Base-by-base conservation (phyloP, 2,329 filamentous ascomycete genomes). In the Rasamsonia emersonii region DNA sequence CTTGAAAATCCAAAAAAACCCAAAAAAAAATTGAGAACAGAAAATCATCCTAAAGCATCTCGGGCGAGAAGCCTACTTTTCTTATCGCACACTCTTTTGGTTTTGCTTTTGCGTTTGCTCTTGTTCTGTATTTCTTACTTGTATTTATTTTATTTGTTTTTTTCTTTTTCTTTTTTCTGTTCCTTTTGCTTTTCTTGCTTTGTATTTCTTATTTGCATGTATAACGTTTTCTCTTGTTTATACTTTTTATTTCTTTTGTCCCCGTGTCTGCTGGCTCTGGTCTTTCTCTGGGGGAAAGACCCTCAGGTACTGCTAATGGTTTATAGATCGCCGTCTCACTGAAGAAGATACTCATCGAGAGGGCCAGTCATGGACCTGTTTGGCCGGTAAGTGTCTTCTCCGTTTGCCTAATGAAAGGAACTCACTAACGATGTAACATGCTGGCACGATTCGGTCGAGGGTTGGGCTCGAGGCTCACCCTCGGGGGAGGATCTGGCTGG, bases 11-110 rank as follows among this genome's bases (percentile, higher is more conserved):
- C n/a, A 3, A 15, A 13, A 27, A 27, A 27, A 17, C 25, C 20
- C 16, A 29, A 41, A 41, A 43, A 43, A 43, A 43, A 30, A 7
- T 30, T 24, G 20, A 38, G 37, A 42, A 26, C 9, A 31, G 19
- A 44, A 43, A 44, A 44, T 38, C 35, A 42, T 41, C 24, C 38
- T 40, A 43, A 42, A 44, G 40, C 19, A 41, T 44, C 40, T 43
- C 41, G 31, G 33, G 35, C 36, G 41, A 43, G 33, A 41, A 43
- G 36, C 38, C 35, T 26, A 39, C 36, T 41, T 38, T 28, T 38
- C 25, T 32, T 34, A n/a, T 39, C 30, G 25, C 39, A 38, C 35
- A 29, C 13, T 41, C 29, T 10, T 37, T 42, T 28, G n/a, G n/a
- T n/a, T n/a, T n/a, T n/a, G n/a, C 21, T 20, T 26, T 20, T 35